Evolutionary conservation across 768 basidiomycete species (phyloP).

Genomic region (Leccinum olivaceopallidum): DNA sequence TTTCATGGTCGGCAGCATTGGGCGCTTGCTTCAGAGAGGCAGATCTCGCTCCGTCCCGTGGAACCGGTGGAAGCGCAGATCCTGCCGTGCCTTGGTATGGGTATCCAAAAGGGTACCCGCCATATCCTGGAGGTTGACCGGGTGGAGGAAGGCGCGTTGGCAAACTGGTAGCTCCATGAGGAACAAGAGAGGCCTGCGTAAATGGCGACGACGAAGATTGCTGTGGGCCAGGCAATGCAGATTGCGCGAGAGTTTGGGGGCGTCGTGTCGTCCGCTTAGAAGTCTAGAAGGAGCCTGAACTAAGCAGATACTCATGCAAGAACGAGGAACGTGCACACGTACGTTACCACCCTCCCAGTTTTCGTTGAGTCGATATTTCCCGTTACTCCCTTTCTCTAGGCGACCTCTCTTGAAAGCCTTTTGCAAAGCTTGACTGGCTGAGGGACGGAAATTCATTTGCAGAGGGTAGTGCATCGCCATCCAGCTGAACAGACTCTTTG

Average conservation of each 20-base stretch:
- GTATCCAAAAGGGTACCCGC: constrained; percentile 42
- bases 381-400: constrained; percentile 70
- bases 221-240: constrained; percentile 31
- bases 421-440: constrained; percentile 85
- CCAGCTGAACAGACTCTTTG: constrained; percentile 83
- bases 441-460: constrained; percentile 87
- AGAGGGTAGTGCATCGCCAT: constrained; percentile 82
- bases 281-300: constrained; percentile 45
- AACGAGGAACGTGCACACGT: constrained; percentile 30
- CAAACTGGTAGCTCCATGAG: constrained; percentile 32
- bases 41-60: constrained; percentile 4
- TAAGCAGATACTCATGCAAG: constrained; percentile 8
- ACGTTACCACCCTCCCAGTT: constrained; percentile 84
- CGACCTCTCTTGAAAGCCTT: constrained; percentile 83
- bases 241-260: constrained; percentile 54
- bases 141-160: constrained; percentile 37
- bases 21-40: constrained; percentile 17
- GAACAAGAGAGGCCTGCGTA: constrained; percentile 52
- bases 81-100: constrained; percentile 26
- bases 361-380: constrained; percentile 74
- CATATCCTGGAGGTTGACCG: constrained; percentile 36
- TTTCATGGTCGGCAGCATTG: constrained; percentile 30
- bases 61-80: not conserved
- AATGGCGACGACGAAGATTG: constrained; percentile 50
- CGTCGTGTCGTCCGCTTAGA: constrained; percentile 77